Conservation (phyloP, 768 basidiomycete species). For the Exsudoporus frostii region DNA sequence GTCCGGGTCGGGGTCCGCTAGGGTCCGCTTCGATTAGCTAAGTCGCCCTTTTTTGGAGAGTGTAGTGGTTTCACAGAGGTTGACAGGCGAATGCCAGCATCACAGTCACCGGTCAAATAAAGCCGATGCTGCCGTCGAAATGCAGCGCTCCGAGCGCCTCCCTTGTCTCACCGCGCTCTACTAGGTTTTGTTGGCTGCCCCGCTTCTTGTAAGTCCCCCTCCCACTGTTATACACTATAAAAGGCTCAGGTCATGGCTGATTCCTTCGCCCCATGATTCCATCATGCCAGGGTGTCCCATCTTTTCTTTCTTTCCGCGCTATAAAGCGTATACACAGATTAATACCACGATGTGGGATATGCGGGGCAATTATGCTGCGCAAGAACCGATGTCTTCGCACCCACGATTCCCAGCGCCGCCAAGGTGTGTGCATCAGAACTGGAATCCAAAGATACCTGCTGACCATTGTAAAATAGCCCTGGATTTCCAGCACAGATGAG, state of each 20-base stretch:
- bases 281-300: constrained; percentile 31
- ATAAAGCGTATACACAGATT: constrained; percentile 33
- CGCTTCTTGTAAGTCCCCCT: constrained; percentile 19
- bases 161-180: constrained; percentile 19
- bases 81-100: constrained; percentile 6
- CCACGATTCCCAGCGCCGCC: constrained; percentile 12
- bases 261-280: constrained; percentile 7
- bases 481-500: constrained; percentile 14
- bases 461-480: constrained; percentile 8
- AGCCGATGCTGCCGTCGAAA: constrained; percentile 24
- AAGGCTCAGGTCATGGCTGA: constrained; percentile 5
- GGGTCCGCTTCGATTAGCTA: constrained; percentile 17
- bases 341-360: constrained; percentile 30
- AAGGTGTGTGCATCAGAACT: constrained; percentile 15
- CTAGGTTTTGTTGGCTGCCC: constrained; percentile 23
- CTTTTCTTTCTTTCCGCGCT: constrained; percentile 32
- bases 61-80: constrained; percentile 5
- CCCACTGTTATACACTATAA: constrained; percentile 25
- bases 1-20: neutral
- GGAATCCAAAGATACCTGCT: neutral
- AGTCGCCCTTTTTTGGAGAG: constrained; percentile 15
- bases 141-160: constrained; percentile 17
- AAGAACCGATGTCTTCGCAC: constrained; percentile 14
- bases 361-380: constrained; percentile 13
- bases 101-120: constrained; percentile 27